phyloP scores from a whole-genome alignment of 108 stramenopile species.

The Bacterosira constricta region DNA sequence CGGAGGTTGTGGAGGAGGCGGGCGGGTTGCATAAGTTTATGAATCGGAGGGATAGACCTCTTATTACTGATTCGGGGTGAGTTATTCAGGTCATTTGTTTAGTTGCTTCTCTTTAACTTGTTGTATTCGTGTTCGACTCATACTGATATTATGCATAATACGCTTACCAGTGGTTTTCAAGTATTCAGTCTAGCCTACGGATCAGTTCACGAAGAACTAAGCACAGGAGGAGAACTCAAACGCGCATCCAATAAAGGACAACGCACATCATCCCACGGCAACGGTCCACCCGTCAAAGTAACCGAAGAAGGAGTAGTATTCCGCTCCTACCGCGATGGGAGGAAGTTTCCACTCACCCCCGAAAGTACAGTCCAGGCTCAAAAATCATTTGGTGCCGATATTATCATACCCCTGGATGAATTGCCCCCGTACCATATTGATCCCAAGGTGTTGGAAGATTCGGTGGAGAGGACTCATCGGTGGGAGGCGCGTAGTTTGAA shows the following conservation, averaged over 20 bases:
- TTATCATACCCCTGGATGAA: constrained; percentile 96
- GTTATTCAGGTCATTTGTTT: not conserved
- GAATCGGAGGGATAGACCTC: constrained; percentile 67
- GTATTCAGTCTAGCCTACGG: constrained; percentile 90
- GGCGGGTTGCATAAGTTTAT: constrained; percentile 95
- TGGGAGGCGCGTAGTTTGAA: constrained; percentile 92
- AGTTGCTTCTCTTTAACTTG: not conserved
- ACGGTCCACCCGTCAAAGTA: constrained; percentile 78
- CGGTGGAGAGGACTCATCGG: constrained; percentile 87
- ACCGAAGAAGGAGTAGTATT: constrained; percentile 90
- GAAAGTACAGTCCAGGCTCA: constrained; percentile 91
- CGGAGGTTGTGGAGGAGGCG: constrained; percentile 78
- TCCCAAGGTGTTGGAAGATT: constrained; percentile 56
- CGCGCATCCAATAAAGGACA: constrained; percentile 35
- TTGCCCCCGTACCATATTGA: constrained; percentile 90
- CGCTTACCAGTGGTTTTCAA: constrained; percentile 83
- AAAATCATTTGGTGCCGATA: constrained; percentile 91
- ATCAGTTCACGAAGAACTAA: constrained; percentile 78
- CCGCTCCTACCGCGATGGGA: constrained; percentile 89
- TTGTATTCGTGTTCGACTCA: not conserved
- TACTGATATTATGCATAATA: too few species aligned
- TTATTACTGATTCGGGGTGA: constrained; percentile 89
- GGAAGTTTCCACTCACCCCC: constrained; percentile 83
- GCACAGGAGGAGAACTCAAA: constrained; percentile 82
- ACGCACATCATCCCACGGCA: too few species aligned